Evolutionary conservation across 768 basidiomycete genomes (phyloP), one percentile per base, ranked within the genome.

Genomic region (Calocybe indica): DNA sequence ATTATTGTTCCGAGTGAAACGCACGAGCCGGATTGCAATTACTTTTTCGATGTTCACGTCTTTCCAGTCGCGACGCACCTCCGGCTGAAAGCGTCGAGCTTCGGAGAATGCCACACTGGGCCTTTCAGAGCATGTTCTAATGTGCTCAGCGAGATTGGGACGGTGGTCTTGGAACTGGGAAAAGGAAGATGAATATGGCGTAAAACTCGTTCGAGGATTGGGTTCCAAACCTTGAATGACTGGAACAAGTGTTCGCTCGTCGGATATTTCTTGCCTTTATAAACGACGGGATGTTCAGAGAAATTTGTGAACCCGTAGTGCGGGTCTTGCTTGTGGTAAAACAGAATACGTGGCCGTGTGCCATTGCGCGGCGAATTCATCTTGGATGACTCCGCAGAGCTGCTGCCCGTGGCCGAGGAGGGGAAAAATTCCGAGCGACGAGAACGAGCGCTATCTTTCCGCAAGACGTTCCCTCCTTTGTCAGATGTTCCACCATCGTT

Each of bases 241-340:
- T 88, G 85, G 56, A 85, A 88, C 8, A 88, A 73, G 61, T 88
- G 86, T 58, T 87, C 86, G 57, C 83, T 83, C 0, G 85, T 88
- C 1, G 85, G 83, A 57, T 87, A 88, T 46, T 64, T 70, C 58
- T 79, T 82, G 36, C 79, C 79, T 31, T 78, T 72, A 58, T 84
- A 82, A 7, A 68, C 55, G 7, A 88, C 76, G 38, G 78, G 69
- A 60, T 87, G 84, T 0, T 78, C 60, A 7, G 86, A 86, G 61
- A 86, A 86, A 60, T 85, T 85, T 37, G 84, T 85, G 56, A 86
- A 85, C 6, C 80, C 83, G 51, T 85, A 84, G 57, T 84, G 71
- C 8, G 82, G 80, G 38, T 76, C 68, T 9, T 75, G 66, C 56
- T 78, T 85, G 54, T 84, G 73, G 54, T 86, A 85, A 58, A 86